A percentile compares a stretch with the other conserved stretches of the same genome.
These are phyloP conservation scores for Termitomyces sp. DNA, from an alignment of 768 basidiomycete genomes.

Conservation along the genomic window DNA sequence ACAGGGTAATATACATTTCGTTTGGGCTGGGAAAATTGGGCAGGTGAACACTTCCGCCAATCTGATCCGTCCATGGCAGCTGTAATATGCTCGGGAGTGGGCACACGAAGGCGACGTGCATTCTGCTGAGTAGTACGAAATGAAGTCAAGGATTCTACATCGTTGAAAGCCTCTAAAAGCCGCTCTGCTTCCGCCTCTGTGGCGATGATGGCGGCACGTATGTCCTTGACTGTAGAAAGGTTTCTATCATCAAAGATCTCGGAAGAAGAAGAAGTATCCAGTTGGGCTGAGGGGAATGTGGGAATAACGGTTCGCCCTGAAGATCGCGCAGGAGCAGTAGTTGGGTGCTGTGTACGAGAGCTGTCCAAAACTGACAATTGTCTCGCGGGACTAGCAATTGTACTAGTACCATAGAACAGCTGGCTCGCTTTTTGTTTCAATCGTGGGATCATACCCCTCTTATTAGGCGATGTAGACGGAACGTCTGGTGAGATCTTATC, in stretches of 20 bases:
- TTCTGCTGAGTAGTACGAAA: constrained; percentile 41
- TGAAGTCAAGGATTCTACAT: constrained; percentile 55
- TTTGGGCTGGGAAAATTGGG: constrained; percentile 11
- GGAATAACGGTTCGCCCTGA: constrained; percentile 13
- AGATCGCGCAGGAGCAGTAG: constrained; percentile 10
- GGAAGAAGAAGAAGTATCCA: constrained; percentile 19
- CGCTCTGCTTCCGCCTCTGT: constrained; percentile 62
- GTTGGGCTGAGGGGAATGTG: constrained; percentile 18
- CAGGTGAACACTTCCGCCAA: constrained; percentile 25
- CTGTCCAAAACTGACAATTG: constrained; percentile 14
- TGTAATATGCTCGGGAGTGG: constrained; percentile 23
- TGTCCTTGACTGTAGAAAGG: constrained; percentile 47
- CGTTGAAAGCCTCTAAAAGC: constrained; percentile 63
- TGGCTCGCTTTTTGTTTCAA: constrained; percentile 28
- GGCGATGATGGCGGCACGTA: constrained; percentile 53
- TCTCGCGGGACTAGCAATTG: constrained; percentile 9
- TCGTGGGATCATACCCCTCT: constrained; percentile 26
- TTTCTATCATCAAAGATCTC: constrained; percentile 50
- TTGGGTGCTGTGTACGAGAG: constrained; percentile 5
- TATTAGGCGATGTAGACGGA: constrained; percentile 11
- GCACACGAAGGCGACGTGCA: constrained; percentile 27
- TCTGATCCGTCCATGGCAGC: constrained; percentile 28
- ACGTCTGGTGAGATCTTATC: constrained; percentile 17
- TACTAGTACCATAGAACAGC: constrained; percentile 20
- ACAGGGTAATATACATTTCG: constrained; percentile 9